Evolutionary conservation across 805 yeast genomes (phyloP).

Genomic region (Metschnikowia picachoensis): DNA sequence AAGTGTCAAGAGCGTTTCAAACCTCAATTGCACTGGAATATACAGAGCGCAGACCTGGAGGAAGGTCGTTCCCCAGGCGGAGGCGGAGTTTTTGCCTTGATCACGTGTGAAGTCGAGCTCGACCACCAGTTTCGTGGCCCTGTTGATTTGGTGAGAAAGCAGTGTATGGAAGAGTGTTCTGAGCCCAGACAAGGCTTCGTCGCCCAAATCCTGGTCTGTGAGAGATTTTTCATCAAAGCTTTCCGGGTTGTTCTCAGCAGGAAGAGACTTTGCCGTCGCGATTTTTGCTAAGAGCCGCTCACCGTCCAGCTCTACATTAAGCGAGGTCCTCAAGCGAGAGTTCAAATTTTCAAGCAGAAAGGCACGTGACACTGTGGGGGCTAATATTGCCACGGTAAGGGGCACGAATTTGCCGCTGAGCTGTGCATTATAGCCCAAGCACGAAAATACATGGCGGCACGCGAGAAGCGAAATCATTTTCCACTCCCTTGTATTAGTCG

Average conservation of each 20-base stretch:
- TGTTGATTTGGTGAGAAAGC: constrained; percentile 55
- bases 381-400: constrained; percentile 36
- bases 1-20: constrained; percentile 51
- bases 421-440: constrained; percentile 32
- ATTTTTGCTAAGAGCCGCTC: constrained; percentile 26
- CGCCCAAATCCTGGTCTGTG: constrained; percentile 38
- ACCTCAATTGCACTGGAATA: constrained; percentile 77
- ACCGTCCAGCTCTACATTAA: constrained; percentile 27
- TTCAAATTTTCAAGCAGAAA: constrained; percentile 20
- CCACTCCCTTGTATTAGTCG: constrained; percentile 44
- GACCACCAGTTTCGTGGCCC: constrained; percentile 52
- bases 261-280: constrained; percentile 22
- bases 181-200: constrained; percentile 48
- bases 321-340: constrained; percentile 23
- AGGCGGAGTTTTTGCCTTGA: constrained; percentile 20
- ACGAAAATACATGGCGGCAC: constrained; percentile 35
- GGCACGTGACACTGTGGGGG: constrained; percentile 29
- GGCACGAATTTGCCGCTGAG: constrained; percentile 28
- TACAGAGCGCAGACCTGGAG: constrained; percentile 66
- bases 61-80: constrained; percentile 53
- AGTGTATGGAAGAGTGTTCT: constrained; percentile 61
- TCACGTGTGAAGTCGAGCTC: constrained; percentile 26
- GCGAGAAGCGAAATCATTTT: constrained; percentile 38
- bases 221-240: constrained; percentile 34
- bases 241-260: constrained; percentile 4